Evolutionary conservation across 495 filamentous ascomycete genomes (phyloP).

Genomic region (Pyrenopolyporus hunteri): DNA sequence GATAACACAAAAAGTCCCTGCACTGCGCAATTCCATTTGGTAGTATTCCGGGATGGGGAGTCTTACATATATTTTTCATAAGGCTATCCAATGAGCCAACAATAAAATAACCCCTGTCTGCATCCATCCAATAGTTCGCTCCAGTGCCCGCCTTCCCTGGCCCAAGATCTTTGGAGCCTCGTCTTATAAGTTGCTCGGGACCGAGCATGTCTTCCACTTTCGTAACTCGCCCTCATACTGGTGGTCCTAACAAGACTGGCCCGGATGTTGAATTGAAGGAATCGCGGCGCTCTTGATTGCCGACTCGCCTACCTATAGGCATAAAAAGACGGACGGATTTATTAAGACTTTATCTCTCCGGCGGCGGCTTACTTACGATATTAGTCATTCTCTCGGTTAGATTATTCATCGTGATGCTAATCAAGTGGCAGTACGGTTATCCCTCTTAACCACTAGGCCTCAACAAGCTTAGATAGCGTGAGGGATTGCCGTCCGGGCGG

Average conservation of each 20-base stretch:
- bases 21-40: slow-evolving; percentile 9
- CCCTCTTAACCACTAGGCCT: not conserved
- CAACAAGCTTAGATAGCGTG: slow-evolving; percentile 13
- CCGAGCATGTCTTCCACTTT: slow-evolving; percentile 12
- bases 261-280: not conserved
- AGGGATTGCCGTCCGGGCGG: slow-evolving; percentile 30
- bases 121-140: slow-evolving; percentile 22
- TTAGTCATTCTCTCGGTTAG: slow-evolving; percentile 15
- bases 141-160: not conserved
- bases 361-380: slow-evolving; percentile 1
- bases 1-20: slow-evolving; percentile 22
- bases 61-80: slow-evolving; percentile 3
- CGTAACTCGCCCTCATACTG: not conserved
- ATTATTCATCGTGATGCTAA: slow-evolving; percentile 24
- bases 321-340: not conserved
- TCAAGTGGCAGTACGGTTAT: not conserved
- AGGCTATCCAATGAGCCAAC: slow-evolving; percentile 29
- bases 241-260: not conserved
- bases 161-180: slow-evolving; percentile 14
- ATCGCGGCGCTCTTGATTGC: not conserved
- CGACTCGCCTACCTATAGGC: not conserved
- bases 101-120: slow-evolving; percentile 9
- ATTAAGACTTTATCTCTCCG: not conserved
- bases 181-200: slow-evolving; percentile 21
- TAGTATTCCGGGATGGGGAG: not conserved